These are phyloP conservation scores for Lepraria neglecta DNA, from an alignment of 495 filamentous ascomycete genomes.

Conservation along the genomic window DNA sequence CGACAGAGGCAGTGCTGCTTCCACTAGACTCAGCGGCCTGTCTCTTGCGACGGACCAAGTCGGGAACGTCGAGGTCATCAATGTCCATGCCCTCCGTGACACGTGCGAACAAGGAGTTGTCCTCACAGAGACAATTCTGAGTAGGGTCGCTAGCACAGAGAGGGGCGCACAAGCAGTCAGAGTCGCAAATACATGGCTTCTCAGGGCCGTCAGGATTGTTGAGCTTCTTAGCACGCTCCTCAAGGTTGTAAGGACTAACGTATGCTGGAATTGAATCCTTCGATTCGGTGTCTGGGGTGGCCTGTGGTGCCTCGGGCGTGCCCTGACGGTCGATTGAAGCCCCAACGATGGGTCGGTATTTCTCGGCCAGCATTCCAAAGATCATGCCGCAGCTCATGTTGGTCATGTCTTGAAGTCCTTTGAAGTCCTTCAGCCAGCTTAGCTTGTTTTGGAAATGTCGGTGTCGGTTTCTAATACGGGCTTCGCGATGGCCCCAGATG, in stretches of 20 bases:
- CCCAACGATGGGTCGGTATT: constrained; percentile 16
- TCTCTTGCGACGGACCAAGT: constrained; percentile 16
- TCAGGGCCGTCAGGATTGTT: constrained; percentile 13
- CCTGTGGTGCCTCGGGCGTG: constrained; percentile 13
- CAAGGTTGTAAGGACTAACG: constrained; percentile 23
- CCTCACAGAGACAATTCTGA: constrained; percentile 24
- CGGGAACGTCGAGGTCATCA: constrained; percentile 25
- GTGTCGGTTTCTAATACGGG: neutral
- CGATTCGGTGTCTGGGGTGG: too few relatives aligned
- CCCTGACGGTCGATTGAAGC: constrained; percentile 5
- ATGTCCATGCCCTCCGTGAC: constrained; percentile 25
- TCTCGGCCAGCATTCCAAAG: constrained; percentile 25
- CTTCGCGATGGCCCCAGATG: constrained; percentile 2
- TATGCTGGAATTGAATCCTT: neutral
- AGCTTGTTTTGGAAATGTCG: neutral
- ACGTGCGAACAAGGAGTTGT: constrained; percentile 21
- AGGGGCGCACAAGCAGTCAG: constrained; percentile 21
- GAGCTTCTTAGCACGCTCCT: constrained; percentile 22
- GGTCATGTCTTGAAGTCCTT: constrained; percentile 17
- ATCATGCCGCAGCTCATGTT: constrained; percentile 25
- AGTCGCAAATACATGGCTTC: constrained; percentile 21
- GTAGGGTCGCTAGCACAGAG: constrained; percentile 24
- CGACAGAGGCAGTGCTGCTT: constrained; percentile 12
- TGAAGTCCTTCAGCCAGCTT: neutral
- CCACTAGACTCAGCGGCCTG: constrained; percentile 1